Percentiles rank a stretch among this genome's conserved stretches.
phyloP scores from a whole-genome alignment of 176 grass and related monocot genomes.

The Musa itinerans region DNA sequence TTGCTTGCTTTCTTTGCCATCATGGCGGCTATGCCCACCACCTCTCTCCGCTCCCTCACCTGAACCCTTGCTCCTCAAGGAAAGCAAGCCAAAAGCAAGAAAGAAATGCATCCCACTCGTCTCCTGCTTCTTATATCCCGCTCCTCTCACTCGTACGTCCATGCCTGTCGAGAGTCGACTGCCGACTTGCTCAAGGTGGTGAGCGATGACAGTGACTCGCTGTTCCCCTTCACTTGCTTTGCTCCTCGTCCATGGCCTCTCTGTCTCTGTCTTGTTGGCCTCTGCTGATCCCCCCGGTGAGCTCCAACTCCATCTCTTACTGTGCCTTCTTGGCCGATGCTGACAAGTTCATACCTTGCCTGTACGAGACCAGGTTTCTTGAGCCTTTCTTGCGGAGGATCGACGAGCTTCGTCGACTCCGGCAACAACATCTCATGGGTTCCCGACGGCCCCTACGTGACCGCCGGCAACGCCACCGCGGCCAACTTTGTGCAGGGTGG shows the following conservation, averaged over 20 bases:
- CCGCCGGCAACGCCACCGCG: conserved; percentile 16
- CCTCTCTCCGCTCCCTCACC: background rate
- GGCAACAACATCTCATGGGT: conserved; percentile 25
- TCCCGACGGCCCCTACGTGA: conserved; percentile 17
- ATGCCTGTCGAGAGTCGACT: background rate
- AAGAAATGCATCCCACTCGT: conserved; percentile 6
- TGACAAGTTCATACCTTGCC: background rate
- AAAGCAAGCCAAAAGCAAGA: conserved; percentile 26
- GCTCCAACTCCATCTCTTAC: background rate
- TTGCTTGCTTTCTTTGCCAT: background rate
- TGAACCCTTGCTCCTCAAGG: conserved; percentile 25
- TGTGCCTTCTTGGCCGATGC: background rate
- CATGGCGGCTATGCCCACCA: background rate
- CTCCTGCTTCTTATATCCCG: conserved; percentile 14
- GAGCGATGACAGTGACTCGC: conserved; percentile 7
- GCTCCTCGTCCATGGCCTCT: conserved; percentile 4
- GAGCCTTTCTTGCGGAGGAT: conserved; percentile 35
- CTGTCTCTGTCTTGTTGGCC: conserved; percentile 2
- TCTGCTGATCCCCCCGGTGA: conserved; percentile 23
- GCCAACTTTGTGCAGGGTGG: background rate
- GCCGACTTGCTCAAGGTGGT: background rate
- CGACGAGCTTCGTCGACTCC: conserved; percentile 24
- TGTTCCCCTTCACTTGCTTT: conserved; percentile 2
- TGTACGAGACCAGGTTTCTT: conserved; percentile 23
- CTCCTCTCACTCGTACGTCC: background rate